Conservation (phyloP, 2,329 filamentous ascomycete genomes). For the Grosmannia penicillata region DNA sequence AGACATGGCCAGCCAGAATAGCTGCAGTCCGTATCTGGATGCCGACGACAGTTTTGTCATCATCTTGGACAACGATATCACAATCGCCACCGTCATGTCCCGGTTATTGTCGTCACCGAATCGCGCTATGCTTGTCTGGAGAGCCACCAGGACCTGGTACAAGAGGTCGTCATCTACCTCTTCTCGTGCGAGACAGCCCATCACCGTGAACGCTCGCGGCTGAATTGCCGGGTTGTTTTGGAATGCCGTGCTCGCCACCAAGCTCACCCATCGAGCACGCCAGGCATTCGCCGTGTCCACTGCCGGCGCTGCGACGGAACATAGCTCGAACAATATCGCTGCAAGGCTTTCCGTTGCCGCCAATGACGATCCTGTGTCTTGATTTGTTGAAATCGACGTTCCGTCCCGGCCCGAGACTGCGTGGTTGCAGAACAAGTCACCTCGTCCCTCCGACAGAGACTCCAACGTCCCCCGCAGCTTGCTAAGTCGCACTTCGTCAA, state of each 20-base stretch:
- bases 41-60: constrained; percentile 52
- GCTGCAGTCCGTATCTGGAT: constrained; percentile 52
- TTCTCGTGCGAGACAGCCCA: constrained; percentile 56
- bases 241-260: constrained; percentile 58
- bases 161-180: constrained; percentile 58
- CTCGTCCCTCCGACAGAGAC: constrained; percentile 42
- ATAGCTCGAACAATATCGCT: constrained; percentile 47
- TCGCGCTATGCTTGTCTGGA: constrained; percentile 48
- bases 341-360: constrained; percentile 46
- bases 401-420: constrained; percentile 32
- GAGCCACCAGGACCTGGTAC: constrained; percentile 55
- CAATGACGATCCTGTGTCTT: constrained; percentile 36
- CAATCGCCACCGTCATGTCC: constrained; percentile 55
- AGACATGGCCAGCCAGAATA: constrained; percentile 57
- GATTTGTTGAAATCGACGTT: constrained; percentile 36
- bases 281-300: constrained; percentile 52
- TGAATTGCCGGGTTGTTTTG: constrained; percentile 61
- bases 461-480: constrained; percentile 42
- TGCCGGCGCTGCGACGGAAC: constrained; percentile 46
- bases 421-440: constrained; percentile 40
- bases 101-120: constrained; percentile 39
- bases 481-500: constrained; percentile 43
- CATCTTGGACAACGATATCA: constrained; percentile 55
- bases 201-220: constrained; percentile 53
- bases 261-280: constrained; percentile 59